Evolutionary conservation across 768 basidiomycete species (phyloP).

Genomic region (Macrolepiota albuminosa): DNA sequence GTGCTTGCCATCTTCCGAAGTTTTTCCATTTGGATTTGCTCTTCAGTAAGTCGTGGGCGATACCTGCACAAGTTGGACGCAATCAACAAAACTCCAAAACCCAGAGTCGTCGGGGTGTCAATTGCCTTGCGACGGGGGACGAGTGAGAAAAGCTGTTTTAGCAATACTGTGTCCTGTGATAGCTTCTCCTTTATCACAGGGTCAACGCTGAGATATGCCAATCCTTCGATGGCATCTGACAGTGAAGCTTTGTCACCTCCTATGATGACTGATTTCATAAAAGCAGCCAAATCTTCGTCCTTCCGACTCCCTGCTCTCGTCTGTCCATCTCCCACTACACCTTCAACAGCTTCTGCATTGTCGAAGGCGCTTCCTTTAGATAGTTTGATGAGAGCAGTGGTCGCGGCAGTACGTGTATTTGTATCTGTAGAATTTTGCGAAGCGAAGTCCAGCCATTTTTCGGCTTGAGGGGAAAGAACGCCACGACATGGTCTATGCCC

Average conservation of each 20-base stretch:
- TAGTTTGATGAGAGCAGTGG: conserved; percentile 76
- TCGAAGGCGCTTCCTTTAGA: conserved; percentile 52
- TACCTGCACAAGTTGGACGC: conserved; percentile 71
- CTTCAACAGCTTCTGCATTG: conserved; percentile 26
- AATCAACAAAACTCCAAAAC: conserved; percentile 77
- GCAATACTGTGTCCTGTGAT: conserved; percentile 47
- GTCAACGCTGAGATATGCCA: conserved; percentile 76
- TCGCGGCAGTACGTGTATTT: conserved; percentile 54
- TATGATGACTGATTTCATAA: conserved; percentile 55
- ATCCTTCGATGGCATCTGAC: conserved; percentile 72
- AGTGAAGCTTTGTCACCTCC: conserved; percentile 37
- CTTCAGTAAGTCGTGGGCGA: conserved; percentile 67
- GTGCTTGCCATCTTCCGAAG: conserved; percentile 69
- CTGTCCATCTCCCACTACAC: conserved; percentile 5
- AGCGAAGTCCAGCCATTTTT: conserved; percentile 64
- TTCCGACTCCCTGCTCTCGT: conserved; percentile 16
- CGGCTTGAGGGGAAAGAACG: conserved; percentile 49
- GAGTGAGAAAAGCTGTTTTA: conserved; percentile 52
- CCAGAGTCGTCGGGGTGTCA: conserved; percentile 43
- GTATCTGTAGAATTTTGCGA: conserved; percentile 42
- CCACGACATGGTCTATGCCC: conserved; percentile 71
- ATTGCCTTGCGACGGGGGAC: conserved; percentile 44
- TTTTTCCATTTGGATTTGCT: conserved; percentile 79
- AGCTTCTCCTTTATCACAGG: conserved; percentile 59
- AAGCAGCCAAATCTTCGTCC: conserved; percentile 43